Conservation (phyloP, 2,329 filamentous ascomycete genomes). For the Aspergillus ochraceus region DNA sequence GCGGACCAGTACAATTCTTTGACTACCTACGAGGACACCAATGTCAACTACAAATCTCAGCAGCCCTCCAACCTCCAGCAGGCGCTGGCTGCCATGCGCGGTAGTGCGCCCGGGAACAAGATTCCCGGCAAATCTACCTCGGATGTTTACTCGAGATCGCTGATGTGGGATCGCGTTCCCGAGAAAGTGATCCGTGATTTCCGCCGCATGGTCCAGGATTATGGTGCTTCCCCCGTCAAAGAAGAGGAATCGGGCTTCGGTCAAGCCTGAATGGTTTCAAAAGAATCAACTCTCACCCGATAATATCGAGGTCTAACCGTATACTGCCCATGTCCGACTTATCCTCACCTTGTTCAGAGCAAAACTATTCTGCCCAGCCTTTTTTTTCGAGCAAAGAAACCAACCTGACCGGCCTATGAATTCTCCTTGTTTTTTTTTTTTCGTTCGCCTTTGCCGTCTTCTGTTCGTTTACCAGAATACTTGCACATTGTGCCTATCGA, state of each 20-base stretch:
- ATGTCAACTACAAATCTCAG: slow-evolving; percentile 38
- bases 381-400: slow-evolving; percentile 6
- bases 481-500: slow-evolving; percentile 11
- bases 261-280: slow-evolving; percentile 15
- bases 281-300: background rate
- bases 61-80: slow-evolving; percentile 52
- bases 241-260: slow-evolving; percentile 27
- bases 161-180: slow-evolving; percentile 93
- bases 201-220: slow-evolving; percentile 83
- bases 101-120: slow-evolving; percentile 64
- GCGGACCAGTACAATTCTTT: slow-evolving; percentile 86
- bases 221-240: slow-evolving; percentile 45
- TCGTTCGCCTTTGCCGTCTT: slow-evolving; percentile 10
- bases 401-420: slow-evolving; percentile 9
- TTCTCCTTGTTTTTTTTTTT: background rate
- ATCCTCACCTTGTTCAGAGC: slow-evolving; percentile 10
- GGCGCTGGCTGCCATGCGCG: slow-evolving; percentile 75
- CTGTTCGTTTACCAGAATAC: slow-evolving; percentile 12
- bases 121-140: slow-evolving; percentile 59
- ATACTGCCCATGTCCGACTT: slow-evolving; percentile 7
- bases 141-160: slow-evolving; percentile 87
- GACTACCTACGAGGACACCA: slow-evolving; percentile 63
- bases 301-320: slow-evolving; percentile 3
- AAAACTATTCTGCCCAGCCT: slow-evolving; percentile 13
- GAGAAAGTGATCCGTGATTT: slow-evolving; percentile 90